Evolutionary conservation across 2,329 filamentous ascomycete species (phyloP), one percentile per base, ranked within the genome.

Genomic region (Trichoderma afroharzianum): DNA sequence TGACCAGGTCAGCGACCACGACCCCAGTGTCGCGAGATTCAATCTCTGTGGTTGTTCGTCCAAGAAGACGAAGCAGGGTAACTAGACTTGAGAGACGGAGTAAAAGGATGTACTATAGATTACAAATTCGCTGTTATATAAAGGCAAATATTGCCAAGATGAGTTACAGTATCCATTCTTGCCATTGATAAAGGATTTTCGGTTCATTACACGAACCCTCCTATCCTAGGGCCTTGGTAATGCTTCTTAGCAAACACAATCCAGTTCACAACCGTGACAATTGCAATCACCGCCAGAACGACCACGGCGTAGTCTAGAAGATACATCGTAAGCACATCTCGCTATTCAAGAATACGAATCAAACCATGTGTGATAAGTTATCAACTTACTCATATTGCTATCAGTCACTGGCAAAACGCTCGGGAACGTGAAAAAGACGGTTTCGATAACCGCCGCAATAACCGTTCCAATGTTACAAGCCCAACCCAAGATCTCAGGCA

Each of bases 1-100:
- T 33, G 87, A 87, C 68, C 83, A 88, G 78, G 85, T 88, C 26
- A 90, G 87, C 66, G 91, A 93, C 78, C 91, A 93, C 77, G 91
- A 93, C 76, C 91, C 91, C 0, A 90, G 86, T 59, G 86, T 93
- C 18, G 90, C 88, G 4, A 83, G 81, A 79, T 81, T 93, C 71
- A 85, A 92, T 78, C 79, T 93, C 4, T 93, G 90, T 71, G 79
- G 78, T 3, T 80, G 79, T 33, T 77, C 73, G 24, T 47, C 30
- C 0, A 68, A 59, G 53, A 62, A 43, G 33, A 12, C 59, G 30
- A 62, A 62, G 21, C 5, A 24, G 39, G 24, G 18, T 6, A 9
- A 14, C 18, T 64, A 53, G 18, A 24, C 28, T 63, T 33, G 26
- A 5, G 18, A 24, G 6, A 32, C 3, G n/a, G 9, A 18, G n/a